Percentiles rank a stretch among this genome's conserved stretches.
phyloP scores from a whole-genome alignment of 108 stramenopile species.

The Nannochloropsis salina region DNA sequence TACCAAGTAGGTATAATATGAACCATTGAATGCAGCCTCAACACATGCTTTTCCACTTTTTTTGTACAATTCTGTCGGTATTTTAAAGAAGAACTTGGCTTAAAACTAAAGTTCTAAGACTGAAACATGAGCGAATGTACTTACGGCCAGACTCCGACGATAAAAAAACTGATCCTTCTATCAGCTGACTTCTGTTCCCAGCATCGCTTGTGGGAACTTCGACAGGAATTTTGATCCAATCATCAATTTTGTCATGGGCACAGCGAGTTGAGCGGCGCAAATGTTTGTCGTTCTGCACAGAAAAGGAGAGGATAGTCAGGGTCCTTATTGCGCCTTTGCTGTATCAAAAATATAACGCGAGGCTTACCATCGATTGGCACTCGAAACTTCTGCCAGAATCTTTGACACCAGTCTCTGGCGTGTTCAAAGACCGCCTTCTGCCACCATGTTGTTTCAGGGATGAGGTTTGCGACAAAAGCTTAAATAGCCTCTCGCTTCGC shows the following conservation, averaged over 20 bases:
- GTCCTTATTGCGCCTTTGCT: too few species aligned
- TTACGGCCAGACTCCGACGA: not conserved
- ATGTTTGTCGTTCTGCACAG: not conserved
- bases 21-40: not conserved
- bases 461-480: too few species aligned
- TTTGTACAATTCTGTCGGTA: conserved; percentile 18
- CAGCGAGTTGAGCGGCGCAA: not conserved
- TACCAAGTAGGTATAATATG: not conserved
- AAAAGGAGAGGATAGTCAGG: too few species aligned
- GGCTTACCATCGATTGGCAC: too few species aligned
- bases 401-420: too few species aligned
- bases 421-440: too few species aligned
- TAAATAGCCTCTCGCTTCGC: too few species aligned
- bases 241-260: not conserved
- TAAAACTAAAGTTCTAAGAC: not conserved
- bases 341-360: too few species aligned
- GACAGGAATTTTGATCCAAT: conserved; percentile 20
- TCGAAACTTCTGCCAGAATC: too few species aligned
- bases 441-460: too few species aligned
- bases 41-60: not conserved
- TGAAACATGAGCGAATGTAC: not conserved
- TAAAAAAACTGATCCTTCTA: conserved; percentile 8
- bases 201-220: not conserved
- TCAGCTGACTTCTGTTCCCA: not conserved
- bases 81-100: too few species aligned